Percentiles rank a stretch among this genome's conserved stretches.
Conservation (phyloP, 805 yeast species). For the Suhomyces sp. region DNA sequence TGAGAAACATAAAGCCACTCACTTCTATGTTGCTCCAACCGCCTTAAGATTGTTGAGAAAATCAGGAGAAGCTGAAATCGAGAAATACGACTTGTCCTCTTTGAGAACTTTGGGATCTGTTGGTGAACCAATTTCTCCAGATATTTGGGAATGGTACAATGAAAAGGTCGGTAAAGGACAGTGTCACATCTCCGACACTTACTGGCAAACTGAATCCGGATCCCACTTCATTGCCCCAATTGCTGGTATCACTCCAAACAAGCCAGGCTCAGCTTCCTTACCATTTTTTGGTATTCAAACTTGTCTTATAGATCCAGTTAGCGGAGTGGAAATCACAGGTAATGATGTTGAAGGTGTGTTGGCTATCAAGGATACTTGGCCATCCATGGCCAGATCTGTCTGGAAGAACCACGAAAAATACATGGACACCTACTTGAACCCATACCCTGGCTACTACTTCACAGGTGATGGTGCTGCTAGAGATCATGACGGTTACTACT, state of each 20-base stretch:
- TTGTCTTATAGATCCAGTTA: constrained; percentile 67
- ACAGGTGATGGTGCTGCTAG: constrained; percentile 91
- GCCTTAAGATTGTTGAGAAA: constrained; percentile 74
- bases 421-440: constrained; percentile 77
- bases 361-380: constrained; percentile 74
- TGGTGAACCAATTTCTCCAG: constrained; percentile 85
- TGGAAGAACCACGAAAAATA: constrained; percentile 74
- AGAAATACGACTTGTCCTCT: constrained; percentile 58
- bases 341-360: constrained; percentile 79
- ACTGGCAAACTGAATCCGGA: constrained; percentile 89
- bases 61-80: constrained; percentile 65
- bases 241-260: constrained; percentile 73
- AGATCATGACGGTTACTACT: constrained; percentile 78
- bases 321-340: constrained; percentile 66
- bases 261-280: constrained; percentile 82
- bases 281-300: constrained; percentile 83
- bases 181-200: constrained; percentile 76
- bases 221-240: constrained; percentile 75
- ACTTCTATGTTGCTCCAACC: constrained; percentile 83
- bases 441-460: constrained; percentile 79
- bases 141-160: constrained; percentile 85
- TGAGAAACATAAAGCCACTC: constrained; percentile 67
- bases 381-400: constrained; percentile 80
- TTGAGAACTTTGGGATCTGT: constrained; percentile 76
- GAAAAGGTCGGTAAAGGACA: constrained; percentile 67